Percentiles rank a stretch among this genome's conserved stretches.
Evolutionary conservation across 2,329 filamentous ascomycete genomes (phyloP).

Genomic region (Leptographium lundbergii): DNA sequence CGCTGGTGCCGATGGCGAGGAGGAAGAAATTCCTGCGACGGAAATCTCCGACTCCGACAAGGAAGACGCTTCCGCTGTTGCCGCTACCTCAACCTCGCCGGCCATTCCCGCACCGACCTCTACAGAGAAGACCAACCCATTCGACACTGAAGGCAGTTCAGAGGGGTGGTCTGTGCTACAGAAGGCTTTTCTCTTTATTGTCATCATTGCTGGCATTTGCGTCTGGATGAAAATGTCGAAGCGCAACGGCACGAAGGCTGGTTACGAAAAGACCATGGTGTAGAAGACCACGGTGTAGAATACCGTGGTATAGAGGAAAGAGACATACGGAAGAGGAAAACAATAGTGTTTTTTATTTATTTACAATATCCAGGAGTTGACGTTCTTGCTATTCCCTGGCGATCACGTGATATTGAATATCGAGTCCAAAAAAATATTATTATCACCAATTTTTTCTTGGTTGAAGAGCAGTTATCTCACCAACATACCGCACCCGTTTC

Average conservation of each 20-base stretch:
- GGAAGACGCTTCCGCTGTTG: slow-evolving; percentile 10
- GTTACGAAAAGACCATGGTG: slow-evolving; percentile 31
- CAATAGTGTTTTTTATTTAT: background rate
- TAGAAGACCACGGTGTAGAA: slow-evolving; percentile 22
- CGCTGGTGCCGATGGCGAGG: slow-evolving; percentile 22
- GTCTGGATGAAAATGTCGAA: slow-evolving; percentile 30
- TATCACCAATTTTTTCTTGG: background rate
- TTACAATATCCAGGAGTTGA: background rate
- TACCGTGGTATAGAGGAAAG: slow-evolving; percentile 23
- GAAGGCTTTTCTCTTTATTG: slow-evolving; percentile 37
- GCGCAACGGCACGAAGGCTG: slow-evolving; percentile 20
- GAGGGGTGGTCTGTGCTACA: slow-evolving; percentile 31
- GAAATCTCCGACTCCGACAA: slow-evolving; percentile 13
- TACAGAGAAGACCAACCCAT: slow-evolving; percentile 1
- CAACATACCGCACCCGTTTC: background rate
- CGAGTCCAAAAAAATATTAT: background rate
- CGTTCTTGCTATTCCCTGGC: background rate
- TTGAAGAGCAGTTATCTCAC: background rate
- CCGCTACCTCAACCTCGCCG: background rate
- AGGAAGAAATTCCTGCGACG: slow-evolving; percentile 9
- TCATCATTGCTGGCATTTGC: slow-evolving; percentile 33
- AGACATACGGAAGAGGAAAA: background rate
- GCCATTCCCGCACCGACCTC: background rate
- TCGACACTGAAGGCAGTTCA: slow-evolving; percentile 9
- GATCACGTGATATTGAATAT: background rate